Evolutionary conservation across 768 basidiomycete species (phyloP).

Genomic region (Tephrocybe sp.): DNA sequence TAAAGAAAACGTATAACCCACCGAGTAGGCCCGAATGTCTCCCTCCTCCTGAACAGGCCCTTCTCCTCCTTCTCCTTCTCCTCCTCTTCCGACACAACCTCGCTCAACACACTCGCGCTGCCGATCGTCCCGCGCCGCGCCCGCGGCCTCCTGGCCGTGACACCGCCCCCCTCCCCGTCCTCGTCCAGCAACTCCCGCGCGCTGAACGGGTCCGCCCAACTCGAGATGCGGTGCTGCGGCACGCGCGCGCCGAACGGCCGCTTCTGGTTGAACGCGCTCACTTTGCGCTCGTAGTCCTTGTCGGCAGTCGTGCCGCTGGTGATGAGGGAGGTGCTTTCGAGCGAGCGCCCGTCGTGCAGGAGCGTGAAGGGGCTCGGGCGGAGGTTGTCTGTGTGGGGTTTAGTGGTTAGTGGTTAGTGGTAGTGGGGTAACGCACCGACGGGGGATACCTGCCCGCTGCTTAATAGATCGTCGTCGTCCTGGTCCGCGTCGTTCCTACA

Average conservation of each 20-base stretch:
- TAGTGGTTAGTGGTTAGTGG: background rate
- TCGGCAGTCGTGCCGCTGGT: background rate
- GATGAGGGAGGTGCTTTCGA: slow-evolving; percentile 19
- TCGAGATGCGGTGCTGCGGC: slow-evolving; percentile 44
- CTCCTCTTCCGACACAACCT: slow-evolving; percentile 12
- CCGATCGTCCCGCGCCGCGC: slow-evolving; percentile 5
- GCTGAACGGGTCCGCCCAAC: slow-evolving; percentile 56
- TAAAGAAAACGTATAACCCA: slow-evolving; percentile 18
- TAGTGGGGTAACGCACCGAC: slow-evolving; percentile 43
- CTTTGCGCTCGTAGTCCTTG: slow-evolving; percentile 34
- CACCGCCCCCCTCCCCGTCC: slow-evolving; percentile 16
- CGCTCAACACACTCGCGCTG: slow-evolving; percentile 9
- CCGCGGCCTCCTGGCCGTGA: background rate
- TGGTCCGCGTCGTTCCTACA: slow-evolving; percentile 21
- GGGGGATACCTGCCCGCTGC: slow-evolving; percentile 78
- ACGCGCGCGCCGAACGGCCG: slow-evolving; percentile 35
- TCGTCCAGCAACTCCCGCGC: slow-evolving; percentile 36
- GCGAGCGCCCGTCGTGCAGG: slow-evolving; percentile 16
- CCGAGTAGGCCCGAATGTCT: slow-evolving; percentile 26
- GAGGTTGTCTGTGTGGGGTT: slow-evolving; percentile 12
- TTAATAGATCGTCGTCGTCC: slow-evolving; percentile 67
- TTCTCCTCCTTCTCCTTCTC: slow-evolving; percentile 10
- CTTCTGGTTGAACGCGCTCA: slow-evolving; percentile 39
- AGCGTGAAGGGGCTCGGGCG: slow-evolving; percentile 22
- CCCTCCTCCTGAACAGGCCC: slow-evolving; percentile 15